Evolutionary conservation across 2,329 filamentous ascomycete genomes (phyloP).

Genomic region (Ophiocordyceps australis): DNA sequence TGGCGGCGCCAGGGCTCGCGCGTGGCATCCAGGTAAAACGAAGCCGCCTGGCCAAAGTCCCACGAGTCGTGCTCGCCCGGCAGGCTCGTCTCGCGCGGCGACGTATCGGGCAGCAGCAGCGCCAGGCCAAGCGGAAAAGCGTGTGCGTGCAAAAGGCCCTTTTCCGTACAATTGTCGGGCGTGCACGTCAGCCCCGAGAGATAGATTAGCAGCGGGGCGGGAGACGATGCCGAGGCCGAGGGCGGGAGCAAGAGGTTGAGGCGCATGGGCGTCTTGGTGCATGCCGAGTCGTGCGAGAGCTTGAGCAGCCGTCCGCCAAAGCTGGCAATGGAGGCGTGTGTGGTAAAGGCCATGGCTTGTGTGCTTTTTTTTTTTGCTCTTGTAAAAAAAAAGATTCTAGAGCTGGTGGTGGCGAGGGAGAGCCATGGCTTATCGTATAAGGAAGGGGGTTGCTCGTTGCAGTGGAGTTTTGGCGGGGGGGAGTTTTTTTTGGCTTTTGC

Average conservation of each 20-base stretch:
- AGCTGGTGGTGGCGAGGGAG: neutral
- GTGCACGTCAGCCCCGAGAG: conserved; percentile 91
- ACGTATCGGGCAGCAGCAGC: conserved; percentile 90
- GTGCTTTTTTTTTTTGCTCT: too few relatives aligned
- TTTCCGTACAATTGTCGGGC: conserved; percentile 66
- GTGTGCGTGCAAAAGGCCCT: conserved; percentile 79
- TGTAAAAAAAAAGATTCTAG: neutral
- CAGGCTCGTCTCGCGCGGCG: conserved; percentile 66
- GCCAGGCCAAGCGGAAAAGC: conserved; percentile 72
- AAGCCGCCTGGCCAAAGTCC: conserved; percentile 83
- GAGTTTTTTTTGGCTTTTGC: too few relatives aligned
- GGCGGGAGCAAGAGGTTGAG: conserved; percentile 86
- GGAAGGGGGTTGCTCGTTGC: too few relatives aligned
- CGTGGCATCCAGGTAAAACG: conserved; percentile 87
- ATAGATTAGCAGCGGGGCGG: conserved; percentile 75
- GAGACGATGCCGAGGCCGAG: conserved; percentile 31
- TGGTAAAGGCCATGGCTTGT: conserved; percentile 76
- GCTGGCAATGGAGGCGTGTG: conserved; percentile 71
- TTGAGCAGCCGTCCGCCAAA: conserved; percentile 94
- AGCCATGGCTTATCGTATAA: too few relatives aligned
- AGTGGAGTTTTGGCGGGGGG: too few relatives aligned
- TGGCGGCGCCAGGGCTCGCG: conserved; percentile 52
- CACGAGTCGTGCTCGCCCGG: conserved; percentile 73
- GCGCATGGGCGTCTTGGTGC: conserved; percentile 75
- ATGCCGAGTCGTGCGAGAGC: conserved; percentile 65